Percentiles rank a stretch among this genome's conserved stretches.
Evolutionary conservation across 2,329 filamentous ascomycete genomes (phyloP).

Genomic region (Aspergillus tanneri): DNA sequence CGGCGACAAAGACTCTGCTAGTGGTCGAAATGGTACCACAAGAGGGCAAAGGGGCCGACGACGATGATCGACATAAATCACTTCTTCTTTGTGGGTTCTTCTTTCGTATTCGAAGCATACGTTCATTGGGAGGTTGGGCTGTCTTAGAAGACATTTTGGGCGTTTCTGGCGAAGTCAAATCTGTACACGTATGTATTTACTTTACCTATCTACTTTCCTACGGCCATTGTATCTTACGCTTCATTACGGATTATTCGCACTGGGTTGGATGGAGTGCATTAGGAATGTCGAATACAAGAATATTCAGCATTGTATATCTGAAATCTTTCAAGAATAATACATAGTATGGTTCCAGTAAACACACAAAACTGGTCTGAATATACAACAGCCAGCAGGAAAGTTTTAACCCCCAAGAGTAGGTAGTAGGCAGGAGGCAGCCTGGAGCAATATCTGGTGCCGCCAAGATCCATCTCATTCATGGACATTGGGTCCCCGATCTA

Average conservation of each 20-base stretch:
- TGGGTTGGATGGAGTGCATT: too few relatives aligned
- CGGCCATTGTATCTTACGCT: not conserved
- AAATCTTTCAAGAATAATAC: not conserved
- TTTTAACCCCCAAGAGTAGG: not conserved
- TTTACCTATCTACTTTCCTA: not conserved
- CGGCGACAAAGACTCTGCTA: conserved; percentile 26
- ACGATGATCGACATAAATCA: conserved; percentile 20
- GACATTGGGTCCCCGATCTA: too few relatives aligned
- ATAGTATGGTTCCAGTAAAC: too few relatives aligned
- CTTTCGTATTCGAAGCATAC: not conserved
- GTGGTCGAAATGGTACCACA: conserved; percentile 23
- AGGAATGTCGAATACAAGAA: too few relatives aligned
- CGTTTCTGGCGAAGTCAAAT: not conserved
- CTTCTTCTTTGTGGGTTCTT: not conserved
- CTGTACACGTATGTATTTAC: not conserved
- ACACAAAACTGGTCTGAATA: not conserved
- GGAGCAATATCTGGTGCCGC: too few relatives aligned
- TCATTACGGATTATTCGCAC: not conserved
- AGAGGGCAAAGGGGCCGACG: conserved; percentile 33
- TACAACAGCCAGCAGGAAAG: not conserved
- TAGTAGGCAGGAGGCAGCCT: too few relatives aligned
- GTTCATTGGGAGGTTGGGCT: conserved; percentile 1
- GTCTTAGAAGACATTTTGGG: not conserved
- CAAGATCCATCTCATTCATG: too few relatives aligned
- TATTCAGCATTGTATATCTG: too few relatives aligned